A percentile compares a stretch with the other conserved stretches of the same genome.
Evolutionary conservation across 257 asterid species (phyloP).

Genomic region (Przewalskia tangutica): DNA sequence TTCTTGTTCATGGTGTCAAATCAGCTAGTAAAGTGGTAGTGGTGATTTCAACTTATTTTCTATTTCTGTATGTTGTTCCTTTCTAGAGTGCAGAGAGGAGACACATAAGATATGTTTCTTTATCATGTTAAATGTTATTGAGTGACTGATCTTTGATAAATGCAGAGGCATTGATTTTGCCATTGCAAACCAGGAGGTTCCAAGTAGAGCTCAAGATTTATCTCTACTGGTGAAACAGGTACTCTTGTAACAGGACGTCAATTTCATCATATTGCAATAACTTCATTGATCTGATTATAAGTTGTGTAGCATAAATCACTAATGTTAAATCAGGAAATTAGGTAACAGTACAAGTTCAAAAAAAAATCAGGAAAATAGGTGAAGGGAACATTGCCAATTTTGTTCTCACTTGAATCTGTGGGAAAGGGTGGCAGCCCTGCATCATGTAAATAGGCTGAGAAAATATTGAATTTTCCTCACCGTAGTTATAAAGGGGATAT

Average conservation of each 20-base stretch:
- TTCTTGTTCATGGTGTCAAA: not conserved
- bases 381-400: not conserved
- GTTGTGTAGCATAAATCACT: not conserved
- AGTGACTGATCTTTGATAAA: slow-evolving; percentile 5
- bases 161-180: slow-evolving; percentile 79
- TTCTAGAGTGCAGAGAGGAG: not conserved
- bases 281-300: not conserved
- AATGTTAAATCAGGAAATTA: not conserved
- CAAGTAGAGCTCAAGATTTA: slow-evolving; percentile 42
- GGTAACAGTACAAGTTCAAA: no score
- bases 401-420: not conserved
- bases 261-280: not conserved
- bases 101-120: not conserved
- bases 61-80: not conserved
- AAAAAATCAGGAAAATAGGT: not conserved
- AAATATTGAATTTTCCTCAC: not conserved
- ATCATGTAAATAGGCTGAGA: not conserved
- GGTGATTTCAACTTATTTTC: not conserved
- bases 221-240: slow-evolving; percentile 70
- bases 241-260: not conserved
- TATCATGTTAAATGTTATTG: not conserved
- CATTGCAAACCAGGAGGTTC: slow-evolving; percentile 50
- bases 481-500: not conserved
- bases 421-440: not conserved
- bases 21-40: not conserved